A percentile compares a stretch with the other conserved stretches of the same genome.
phyloP scores from a whole-genome alignment of 306 rosid species.

The Lagenaria siceraria region DNA sequence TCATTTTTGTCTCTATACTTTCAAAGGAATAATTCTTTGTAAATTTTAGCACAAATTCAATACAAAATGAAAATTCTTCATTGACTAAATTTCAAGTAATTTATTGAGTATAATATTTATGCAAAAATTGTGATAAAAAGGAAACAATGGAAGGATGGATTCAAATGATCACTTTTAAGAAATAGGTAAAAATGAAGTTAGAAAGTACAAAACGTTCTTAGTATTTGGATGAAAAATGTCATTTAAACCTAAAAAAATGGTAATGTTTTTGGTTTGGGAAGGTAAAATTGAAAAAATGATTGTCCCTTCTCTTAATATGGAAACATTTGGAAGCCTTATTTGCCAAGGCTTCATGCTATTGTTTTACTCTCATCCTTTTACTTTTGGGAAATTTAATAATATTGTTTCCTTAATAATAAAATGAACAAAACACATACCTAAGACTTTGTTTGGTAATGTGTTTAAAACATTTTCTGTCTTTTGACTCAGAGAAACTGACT shows the following conservation, averaged over 20 bases:
- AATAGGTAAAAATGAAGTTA: too few species aligned
- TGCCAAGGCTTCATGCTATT: not conserved
- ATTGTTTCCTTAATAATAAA: not conserved
- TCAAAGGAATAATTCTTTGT: too few species aligned
- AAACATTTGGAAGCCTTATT: not conserved
- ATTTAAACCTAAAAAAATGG: not conserved
- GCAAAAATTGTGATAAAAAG: too few species aligned
- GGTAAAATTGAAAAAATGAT: not conserved
- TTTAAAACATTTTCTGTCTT: not conserved
- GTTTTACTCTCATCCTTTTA: not conserved
- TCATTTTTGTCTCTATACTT: too few species aligned
- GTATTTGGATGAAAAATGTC: too few species aligned
- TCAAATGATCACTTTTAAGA: too few species aligned
- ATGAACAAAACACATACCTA: not conserved
- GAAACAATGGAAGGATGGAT: too few species aligned
- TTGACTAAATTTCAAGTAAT: too few species aligned
- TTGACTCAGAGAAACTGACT: not conserved
- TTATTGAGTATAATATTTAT: too few species aligned
- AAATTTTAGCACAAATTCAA: not conserved
- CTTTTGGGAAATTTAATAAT: not conserved
- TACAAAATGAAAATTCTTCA: not conserved
- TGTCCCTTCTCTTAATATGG: not conserved
- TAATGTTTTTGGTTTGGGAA: not conserved
- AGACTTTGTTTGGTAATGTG: not conserved
- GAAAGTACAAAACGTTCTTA: too few species aligned